Conservation (phyloP, 345 rosid genomes). For the Brassica incana region DNA sequence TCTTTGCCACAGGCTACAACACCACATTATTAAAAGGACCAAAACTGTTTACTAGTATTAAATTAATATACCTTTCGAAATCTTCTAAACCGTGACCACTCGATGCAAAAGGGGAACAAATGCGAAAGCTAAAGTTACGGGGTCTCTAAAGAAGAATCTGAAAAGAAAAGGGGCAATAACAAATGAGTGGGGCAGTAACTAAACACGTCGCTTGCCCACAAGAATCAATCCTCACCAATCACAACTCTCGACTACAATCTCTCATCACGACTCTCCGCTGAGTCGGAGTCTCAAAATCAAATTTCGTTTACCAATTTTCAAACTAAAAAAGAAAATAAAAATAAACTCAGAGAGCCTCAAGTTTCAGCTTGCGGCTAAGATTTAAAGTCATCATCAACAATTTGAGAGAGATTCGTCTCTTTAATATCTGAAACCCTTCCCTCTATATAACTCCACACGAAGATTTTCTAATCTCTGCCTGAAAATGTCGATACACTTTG, state of each 20-base stretch:
- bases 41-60: too few relatives aligned
- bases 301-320: conserved; percentile 8
- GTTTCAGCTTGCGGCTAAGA: conserved; percentile 35
- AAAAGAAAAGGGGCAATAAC: background rate
- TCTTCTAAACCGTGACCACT: too few relatives aligned
- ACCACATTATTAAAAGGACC: too few relatives aligned
- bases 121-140: background rate
- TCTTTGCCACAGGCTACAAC: too few relatives aligned
- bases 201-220: conserved; percentile 46
- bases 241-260: conserved; percentile 42
- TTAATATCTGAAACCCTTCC: conserved; percentile 17
- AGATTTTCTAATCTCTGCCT: background rate
- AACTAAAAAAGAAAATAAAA: background rate
- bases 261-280: conserved; percentile 15
- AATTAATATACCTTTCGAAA: too few relatives aligned
- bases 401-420: conserved; percentile 5
- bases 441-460: background rate
- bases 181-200: conserved; percentile 42
- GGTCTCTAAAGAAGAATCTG: background rate
- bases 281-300: background rate
- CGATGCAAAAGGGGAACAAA: background rate
- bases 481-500: conserved; percentile 23
- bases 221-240: conserved; percentile 56
- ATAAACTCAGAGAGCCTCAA: conserved; percentile 39
- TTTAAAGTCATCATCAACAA: conserved; percentile 14